phyloP scores from a whole-genome alignment of 2,329 filamentous ascomycete genomes.

The Chaetomium globosum region DNA sequence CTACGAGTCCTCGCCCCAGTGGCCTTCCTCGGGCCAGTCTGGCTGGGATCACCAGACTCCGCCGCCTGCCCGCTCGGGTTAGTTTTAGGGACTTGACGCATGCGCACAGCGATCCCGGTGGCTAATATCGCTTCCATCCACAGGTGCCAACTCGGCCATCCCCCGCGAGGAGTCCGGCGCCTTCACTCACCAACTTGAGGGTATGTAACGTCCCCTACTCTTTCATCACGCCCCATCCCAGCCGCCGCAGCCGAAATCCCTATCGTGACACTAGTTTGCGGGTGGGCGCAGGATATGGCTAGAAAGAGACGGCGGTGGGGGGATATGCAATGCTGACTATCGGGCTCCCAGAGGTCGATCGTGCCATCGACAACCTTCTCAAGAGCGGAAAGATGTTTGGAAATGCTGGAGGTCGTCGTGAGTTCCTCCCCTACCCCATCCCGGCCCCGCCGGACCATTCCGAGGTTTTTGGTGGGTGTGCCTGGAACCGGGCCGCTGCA shows the following conservation, averaged over 20 bases:
- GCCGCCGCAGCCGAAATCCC: neutral
- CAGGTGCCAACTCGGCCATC: slow-evolving; percentile 44
- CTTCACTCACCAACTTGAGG: slow-evolving; percentile 44
- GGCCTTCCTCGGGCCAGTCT: slow-evolving; percentile 35
- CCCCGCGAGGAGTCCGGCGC: slow-evolving; percentile 42
- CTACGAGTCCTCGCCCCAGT: slow-evolving; percentile 38
- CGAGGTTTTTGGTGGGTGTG: slow-evolving; percentile 61
- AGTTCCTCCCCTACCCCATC: slow-evolving; percentile 71
- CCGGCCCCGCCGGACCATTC: slow-evolving; percentile 57
- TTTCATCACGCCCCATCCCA: neutral
- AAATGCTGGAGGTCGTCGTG: slow-evolving; percentile 69
- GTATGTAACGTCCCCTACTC: slow-evolving; percentile 38
- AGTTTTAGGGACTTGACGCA: slow-evolving; percentile 20
- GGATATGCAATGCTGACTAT: slow-evolving; percentile 32
- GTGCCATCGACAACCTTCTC: slow-evolving; percentile 90
- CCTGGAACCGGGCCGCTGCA: slow-evolving; percentile 36
- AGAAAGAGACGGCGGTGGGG: neutral
- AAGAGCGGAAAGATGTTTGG: slow-evolving; percentile 95
- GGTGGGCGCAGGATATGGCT: neutral
- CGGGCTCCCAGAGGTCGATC: slow-evolving; percentile 78
- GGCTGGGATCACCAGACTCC: slow-evolving; percentile 40
- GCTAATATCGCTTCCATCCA: slow-evolving; percentile 23
- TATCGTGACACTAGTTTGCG: neutral
- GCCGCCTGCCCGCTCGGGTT: slow-evolving; percentile 39
- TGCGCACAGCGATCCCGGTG: neutral